phyloP scores from a whole-genome alignment of 2,329 filamentous ascomycete genomes.

The Botryotinia calthae region DNA sequence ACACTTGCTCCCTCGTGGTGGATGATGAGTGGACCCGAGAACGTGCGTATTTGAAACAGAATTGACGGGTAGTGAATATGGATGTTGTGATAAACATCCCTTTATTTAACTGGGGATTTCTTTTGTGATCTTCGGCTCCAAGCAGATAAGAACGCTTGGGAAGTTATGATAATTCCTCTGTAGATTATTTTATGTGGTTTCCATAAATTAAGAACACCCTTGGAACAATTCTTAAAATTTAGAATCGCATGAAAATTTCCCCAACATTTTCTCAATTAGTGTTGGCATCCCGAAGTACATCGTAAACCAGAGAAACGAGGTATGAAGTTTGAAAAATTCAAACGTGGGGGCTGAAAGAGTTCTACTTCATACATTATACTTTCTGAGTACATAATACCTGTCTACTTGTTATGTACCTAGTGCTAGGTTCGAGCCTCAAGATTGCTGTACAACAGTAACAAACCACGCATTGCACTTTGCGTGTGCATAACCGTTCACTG shows the following conservation, averaged over 20 bases:
- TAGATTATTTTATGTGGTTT: neutral
- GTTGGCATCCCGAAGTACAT: neutral
- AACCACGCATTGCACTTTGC: neutral
- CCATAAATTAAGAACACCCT: neutral
- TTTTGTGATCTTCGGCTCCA: neutral
- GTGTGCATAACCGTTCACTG: neutral
- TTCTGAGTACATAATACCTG: neutral
- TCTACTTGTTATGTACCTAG: neutral
- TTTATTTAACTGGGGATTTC: neutral
- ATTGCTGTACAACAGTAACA: neutral
- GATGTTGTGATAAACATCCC: neutral
- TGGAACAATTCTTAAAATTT: neutral
- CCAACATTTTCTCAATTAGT: constrained; percentile 1
- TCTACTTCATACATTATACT: neutral
- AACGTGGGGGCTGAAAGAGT: neutral
- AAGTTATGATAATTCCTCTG: neutral
- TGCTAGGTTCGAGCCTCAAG: neutral
- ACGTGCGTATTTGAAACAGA: neutral
- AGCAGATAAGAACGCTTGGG: neutral
- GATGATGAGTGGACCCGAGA: neutral
- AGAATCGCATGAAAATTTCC: neutral
- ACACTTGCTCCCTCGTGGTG: neutral
- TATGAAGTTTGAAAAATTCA: neutral
- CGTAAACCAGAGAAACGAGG: neutral
- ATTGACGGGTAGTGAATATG: neutral